Conservation (phyloP, 257 asterid genomes). For the Misopates orontium region DNA sequence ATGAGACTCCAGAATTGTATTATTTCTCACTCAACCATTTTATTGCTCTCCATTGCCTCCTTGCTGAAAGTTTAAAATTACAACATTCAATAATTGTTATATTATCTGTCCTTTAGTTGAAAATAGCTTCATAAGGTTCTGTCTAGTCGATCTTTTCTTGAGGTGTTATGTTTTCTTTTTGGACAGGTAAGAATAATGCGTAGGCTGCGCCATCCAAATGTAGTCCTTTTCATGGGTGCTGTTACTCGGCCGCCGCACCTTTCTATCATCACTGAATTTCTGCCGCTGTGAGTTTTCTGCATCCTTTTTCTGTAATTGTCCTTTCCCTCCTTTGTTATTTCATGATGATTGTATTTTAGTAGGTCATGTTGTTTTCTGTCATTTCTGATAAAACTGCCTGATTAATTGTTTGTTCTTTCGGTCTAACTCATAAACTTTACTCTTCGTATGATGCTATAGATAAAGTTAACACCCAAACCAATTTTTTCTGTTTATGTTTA, state of each 20-base stretch:
- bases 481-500: no score
- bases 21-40: slow-evolving; percentile 3
- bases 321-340: background rate
- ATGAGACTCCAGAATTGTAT: background rate
- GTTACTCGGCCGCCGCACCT: slow-evolving; percentile 98
- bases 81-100: background rate
- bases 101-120: slow-evolving; percentile 10
- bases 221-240: slow-evolving; percentile 99
- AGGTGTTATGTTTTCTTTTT: slow-evolving; percentile 26
- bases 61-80: slow-evolving; percentile 1
- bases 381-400: slow-evolving; percentile 3
- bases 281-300: slow-evolving; percentile 73
- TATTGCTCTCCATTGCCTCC: slow-evolving; percentile 2
- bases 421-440: no score
- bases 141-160: background rate
- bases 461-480: no score
- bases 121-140: background rate
- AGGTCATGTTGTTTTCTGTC: slow-evolving; percentile 22
- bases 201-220: slow-evolving; percentile 94
- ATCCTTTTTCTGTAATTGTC: slow-evolving; percentile 13
- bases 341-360: background rate
- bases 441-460: no score
- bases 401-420: background rate
- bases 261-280: slow-evolving; percentile 88
- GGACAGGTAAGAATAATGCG: slow-evolving; percentile 95